Conservation (phyloP, 2,329 filamentous ascomycete genomes). For the Penicillium sp. region DNA sequence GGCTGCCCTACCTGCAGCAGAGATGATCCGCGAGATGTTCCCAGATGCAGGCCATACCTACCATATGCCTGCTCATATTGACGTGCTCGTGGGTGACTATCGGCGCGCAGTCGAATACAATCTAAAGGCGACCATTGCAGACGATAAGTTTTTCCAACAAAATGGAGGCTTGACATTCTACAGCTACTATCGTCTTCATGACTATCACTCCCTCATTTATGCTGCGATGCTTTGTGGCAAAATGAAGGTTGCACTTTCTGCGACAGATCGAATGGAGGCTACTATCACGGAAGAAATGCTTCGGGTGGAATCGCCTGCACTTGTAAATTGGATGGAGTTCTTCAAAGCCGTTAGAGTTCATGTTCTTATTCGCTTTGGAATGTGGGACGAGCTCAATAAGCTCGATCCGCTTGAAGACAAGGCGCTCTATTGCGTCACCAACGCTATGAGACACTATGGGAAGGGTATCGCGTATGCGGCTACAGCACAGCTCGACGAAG, state of each 20-base stretch:
- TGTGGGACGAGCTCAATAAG: conserved; percentile 64
- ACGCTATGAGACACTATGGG: conserved; percentile 66
- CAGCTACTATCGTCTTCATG: conserved; percentile 69
- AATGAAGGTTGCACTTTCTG: conserved; percentile 59
- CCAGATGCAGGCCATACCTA: conserved; percentile 67
- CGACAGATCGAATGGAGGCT: conserved; percentile 56
- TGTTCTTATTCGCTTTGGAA: conserved; percentile 68
- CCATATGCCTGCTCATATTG: conserved; percentile 75
- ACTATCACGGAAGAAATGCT: conserved; percentile 64
- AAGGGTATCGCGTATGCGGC: conserved; percentile 65
- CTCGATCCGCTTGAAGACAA: conserved; percentile 57
- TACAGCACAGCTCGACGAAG: conserved; percentile 52
- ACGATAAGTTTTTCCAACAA: conserved; percentile 62
- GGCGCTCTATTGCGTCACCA: conserved; percentile 65
- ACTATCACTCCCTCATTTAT: conserved; percentile 72
- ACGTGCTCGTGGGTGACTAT: conserved; percentile 70
- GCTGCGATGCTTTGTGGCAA: conserved; percentile 73
- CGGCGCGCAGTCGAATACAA: conserved; percentile 66
- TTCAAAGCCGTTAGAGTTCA: conserved; percentile 67
- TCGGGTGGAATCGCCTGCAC: conserved; percentile 63
- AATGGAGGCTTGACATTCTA: conserved; percentile 67
- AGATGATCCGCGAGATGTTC: conserved; percentile 61
- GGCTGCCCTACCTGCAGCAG: conserved; percentile 57
- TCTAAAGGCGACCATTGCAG: conserved; percentile 61
- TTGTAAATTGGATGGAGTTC: conserved; percentile 75